Evolutionary conservation across 805 yeast species (phyloP).

Genomic region (Starmerella riodocensis): DNA sequence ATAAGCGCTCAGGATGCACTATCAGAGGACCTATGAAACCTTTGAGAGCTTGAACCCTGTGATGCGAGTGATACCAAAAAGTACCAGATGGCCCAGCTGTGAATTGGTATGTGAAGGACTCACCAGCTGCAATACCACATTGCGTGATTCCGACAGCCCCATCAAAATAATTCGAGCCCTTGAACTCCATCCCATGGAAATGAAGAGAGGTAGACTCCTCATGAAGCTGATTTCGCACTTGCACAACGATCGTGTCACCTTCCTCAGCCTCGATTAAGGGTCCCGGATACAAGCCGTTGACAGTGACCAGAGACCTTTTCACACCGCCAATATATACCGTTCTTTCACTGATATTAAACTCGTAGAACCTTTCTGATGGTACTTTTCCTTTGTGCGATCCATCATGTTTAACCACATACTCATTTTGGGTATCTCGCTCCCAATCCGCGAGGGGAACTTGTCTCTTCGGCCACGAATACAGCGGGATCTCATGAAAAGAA

Average conservation of each 20-base stretch:
- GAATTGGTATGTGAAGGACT: constrained; percentile 33
- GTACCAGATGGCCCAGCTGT: constrained; percentile 35
- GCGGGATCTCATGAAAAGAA: no score
- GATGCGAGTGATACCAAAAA: constrained; percentile 46
- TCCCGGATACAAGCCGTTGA: constrained; percentile 40
- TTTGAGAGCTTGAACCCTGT: constrained; percentile 35
- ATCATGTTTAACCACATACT: no score
- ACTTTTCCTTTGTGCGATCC: no score
- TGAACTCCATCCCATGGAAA: constrained; percentile 41
- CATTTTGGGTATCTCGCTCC: no score
- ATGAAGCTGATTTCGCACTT: constrained; percentile 29
- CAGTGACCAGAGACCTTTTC: constrained; percentile 26
- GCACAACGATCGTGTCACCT: constrained; percentile 29
- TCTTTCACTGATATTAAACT: constrained; percentile 3
- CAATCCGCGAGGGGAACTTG: no score
- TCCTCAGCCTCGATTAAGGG: constrained; percentile 34
- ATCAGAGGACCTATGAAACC: constrained; percentile 39
- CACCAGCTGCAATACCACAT: constrained; percentile 37
- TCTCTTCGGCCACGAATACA: no score
- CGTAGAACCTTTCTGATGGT: constrained; percentile 7
- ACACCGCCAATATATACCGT: constrained; percentile 28
- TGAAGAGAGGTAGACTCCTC: constrained; percentile 34
- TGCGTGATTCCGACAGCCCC: constrained; percentile 42
- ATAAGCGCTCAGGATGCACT: constrained; percentile 26
- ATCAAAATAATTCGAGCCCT: constrained; percentile 37